A percentile compares a stretch with the other conserved stretches of the same genome.
Conservation (phyloP, 1,139 yeast species). For the Debaryomyces psychrophilus region DNA sequence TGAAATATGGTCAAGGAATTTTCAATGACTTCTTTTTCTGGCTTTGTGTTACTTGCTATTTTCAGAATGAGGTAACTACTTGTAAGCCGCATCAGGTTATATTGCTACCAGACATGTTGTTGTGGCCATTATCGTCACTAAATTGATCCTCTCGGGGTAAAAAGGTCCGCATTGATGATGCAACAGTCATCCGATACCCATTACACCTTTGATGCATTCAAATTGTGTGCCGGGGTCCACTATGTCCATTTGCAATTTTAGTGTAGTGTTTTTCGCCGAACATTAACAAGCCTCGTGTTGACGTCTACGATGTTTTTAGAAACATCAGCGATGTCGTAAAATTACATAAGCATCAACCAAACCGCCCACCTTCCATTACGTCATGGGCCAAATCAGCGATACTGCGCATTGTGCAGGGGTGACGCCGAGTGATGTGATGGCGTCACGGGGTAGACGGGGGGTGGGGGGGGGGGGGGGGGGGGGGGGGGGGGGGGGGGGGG, state of each 20-base stretch:
- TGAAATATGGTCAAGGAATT: slow-evolving; percentile 6
- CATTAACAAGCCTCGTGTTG: slow-evolving; percentile 1
- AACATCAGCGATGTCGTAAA: not conserved
- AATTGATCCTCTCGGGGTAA: not conserved
- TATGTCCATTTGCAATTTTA: not conserved
- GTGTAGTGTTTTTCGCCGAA: not conserved
- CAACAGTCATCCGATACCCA: not conserved
- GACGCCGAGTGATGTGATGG: not conserved
- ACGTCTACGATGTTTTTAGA: not conserved
- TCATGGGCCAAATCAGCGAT: not conserved
- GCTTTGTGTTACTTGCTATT: slow-evolving; percentile 8
- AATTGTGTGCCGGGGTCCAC: not conserved
- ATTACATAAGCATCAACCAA: not conserved
- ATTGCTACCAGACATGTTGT: slow-evolving; percentile 2
- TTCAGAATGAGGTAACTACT: slow-evolving; percentile 7
- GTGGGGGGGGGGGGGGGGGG: not conserved
- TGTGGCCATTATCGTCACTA: not conserved
- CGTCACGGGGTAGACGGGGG: slow-evolving; percentile 3
- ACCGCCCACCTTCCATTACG: not conserved
- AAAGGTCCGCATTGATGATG: not conserved
- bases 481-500: not conserved
- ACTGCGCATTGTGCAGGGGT: not conserved
- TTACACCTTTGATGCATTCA: not conserved
- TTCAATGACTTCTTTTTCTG: slow-evolving; percentile 10
- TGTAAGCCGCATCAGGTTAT: slow-evolving; percentile 4